Conservation (phyloP, 2,329 filamentous ascomycete genomes). For the Nemania sp. region DNA sequence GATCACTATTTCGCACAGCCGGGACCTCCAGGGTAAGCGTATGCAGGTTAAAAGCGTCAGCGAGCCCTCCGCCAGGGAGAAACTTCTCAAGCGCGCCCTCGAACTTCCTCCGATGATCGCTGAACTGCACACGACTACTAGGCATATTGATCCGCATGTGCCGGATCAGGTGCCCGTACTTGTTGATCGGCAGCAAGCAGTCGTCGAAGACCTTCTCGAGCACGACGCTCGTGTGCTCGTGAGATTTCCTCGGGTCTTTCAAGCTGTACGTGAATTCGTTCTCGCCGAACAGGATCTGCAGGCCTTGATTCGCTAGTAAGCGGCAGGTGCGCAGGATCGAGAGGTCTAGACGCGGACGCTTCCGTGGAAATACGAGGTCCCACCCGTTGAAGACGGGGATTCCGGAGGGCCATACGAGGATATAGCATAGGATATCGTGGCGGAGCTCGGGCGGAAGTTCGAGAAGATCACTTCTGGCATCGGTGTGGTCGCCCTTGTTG, state of each 20-base stretch:
- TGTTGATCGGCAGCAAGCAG: constrained; percentile 39
- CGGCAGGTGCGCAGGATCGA: constrained; percentile 45
- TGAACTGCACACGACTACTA: constrained; percentile 41
- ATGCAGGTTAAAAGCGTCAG: constrained; percentile 39
- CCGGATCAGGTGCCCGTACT: constrained; percentile 47
- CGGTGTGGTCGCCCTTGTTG: constrained; percentile 6
- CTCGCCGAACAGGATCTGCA: constrained; percentile 49
- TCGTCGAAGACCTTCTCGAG: constrained; percentile 36
- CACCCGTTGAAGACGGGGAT: constrained; percentile 42
- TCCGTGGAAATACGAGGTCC: constrained; percentile 37
- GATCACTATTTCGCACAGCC: constrained; percentile 30
- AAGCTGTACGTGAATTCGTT: constrained; percentile 54
- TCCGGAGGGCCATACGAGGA: constrained; percentile 37
- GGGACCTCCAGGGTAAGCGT: constrained; percentile 49
- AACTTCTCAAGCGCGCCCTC: constrained; percentile 45
- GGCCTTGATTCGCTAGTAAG: constrained; percentile 43
- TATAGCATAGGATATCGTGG: constrained; percentile 39
- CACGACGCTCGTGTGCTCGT: constrained; percentile 16
- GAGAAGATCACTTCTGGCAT: constrained; percentile 20
- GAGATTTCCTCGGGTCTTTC: constrained; percentile 40
- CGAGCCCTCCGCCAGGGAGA: constrained; percentile 27
- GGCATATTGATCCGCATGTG: constrained; percentile 49
- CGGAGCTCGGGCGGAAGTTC: constrained; percentile 39
- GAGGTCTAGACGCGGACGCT: constrained; percentile 38
- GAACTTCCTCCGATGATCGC: constrained; percentile 36